Conservation (phyloP, 169 alveolate genomes). For the Plasmodium ovale region DNA sequence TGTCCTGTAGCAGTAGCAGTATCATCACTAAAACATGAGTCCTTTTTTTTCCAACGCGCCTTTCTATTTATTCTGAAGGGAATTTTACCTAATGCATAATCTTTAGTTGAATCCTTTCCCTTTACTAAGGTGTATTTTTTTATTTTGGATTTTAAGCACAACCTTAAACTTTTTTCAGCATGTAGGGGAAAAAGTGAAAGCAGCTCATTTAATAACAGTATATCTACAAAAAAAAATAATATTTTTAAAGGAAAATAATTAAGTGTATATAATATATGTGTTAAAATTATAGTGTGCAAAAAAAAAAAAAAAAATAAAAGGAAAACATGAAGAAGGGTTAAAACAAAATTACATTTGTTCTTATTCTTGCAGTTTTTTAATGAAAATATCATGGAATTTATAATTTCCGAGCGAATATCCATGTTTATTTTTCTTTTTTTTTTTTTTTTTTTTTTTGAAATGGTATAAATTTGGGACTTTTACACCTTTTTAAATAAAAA, state of each 20-base stretch:
- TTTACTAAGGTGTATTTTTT: constrained; percentile 50
- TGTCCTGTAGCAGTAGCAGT: constrained; percentile 16
- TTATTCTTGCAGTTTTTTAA: constrained; percentile 63
- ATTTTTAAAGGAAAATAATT: constrained; percentile 2
- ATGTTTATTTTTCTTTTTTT: constrained; percentile 30
- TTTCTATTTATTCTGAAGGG: constrained; percentile 17
- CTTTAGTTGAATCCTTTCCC: neutral
- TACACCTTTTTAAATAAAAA: neutral
- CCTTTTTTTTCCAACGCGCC: constrained; percentile 5
- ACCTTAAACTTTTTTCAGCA: constrained; percentile 69
- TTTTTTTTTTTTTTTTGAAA: neutral
- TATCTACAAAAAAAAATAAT: constrained; percentile 48
- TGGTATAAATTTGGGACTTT: neutral
- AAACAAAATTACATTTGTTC: constrained; percentile 55
- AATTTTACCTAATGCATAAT: neutral
- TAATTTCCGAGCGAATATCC: constrained; percentile 62
- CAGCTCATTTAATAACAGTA: constrained; percentile 56
- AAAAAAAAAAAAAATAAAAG: neutral
- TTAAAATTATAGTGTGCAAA: neutral
- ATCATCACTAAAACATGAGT: constrained; percentile 55
- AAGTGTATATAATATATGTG: neutral
- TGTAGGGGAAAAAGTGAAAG: constrained; percentile 64
- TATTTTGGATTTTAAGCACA: constrained; percentile 54
- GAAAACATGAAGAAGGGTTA: neutral
- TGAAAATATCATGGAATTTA: constrained; percentile 58